phyloP scores from a whole-genome alignment of 805 yeast genomes.

The Maudiozyma serrabonitensis region DNA sequence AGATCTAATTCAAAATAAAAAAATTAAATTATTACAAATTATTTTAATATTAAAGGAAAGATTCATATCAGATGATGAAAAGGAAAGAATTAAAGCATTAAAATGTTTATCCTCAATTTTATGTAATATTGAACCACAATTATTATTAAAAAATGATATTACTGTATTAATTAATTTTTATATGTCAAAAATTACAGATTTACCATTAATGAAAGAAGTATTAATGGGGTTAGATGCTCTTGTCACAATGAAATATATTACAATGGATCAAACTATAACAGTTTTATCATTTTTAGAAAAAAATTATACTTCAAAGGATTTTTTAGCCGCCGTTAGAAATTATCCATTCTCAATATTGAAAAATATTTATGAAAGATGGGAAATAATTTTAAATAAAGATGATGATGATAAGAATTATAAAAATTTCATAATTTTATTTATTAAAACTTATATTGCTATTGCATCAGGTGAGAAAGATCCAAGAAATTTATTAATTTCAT shows the following conservation, averaged over 20 bases:
- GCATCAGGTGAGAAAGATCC: conserved; percentile 94
- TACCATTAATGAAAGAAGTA: conserved; percentile 41
- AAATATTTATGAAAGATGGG: conserved; percentile 22
- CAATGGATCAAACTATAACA: conserved; percentile 26
- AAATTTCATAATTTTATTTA: conserved; percentile 31
- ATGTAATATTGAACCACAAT: conserved; percentile 18
- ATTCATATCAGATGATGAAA: conserved; percentile 50
- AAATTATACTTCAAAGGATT: conserved; percentile 45
- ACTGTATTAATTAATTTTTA: conserved; percentile 42
- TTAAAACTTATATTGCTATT: conserved; percentile 52
- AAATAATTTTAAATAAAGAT: conserved; percentile 11
- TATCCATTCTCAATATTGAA: conserved; percentile 44
- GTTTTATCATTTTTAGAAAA: conserved; percentile 32
- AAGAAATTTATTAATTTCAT: conserved; percentile 64
- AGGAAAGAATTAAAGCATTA: conserved; percentile 41
- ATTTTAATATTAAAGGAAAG: conserved; percentile 51
- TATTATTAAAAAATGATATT: conserved; percentile 32
- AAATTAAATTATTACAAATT: conserved; percentile 38
- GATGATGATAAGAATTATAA: conserved; percentile 12
- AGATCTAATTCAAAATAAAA: conserved; percentile 14
- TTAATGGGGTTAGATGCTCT: conserved; percentile 46
- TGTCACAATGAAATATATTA: conserved; percentile 42
- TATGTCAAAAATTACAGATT: conserved; percentile 58
- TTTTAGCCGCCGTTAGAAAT: conserved; percentile 54
- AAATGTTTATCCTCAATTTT: conserved; percentile 35